A percentile compares a stretch with the other conserved stretches of the same genome.
Evolutionary conservation across 2,329 filamentous ascomycete species (phyloP).

Genomic region (Ophiostoma novo-ulmi): DNA sequence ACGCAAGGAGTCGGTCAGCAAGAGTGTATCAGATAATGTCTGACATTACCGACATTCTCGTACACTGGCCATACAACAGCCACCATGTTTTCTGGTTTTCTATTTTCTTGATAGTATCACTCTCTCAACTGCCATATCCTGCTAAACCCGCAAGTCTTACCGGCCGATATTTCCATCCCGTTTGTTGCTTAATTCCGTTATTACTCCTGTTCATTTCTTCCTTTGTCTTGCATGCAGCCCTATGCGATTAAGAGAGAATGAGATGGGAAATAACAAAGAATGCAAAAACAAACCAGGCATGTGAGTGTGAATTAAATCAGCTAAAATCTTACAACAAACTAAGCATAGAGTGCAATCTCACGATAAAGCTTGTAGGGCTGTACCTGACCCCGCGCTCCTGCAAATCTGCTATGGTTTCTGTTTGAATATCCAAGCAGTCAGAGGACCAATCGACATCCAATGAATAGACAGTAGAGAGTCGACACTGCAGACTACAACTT

Average conservation of each 20-base stretch:
- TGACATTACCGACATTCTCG: not conserved
- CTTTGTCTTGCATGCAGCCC: not conserved
- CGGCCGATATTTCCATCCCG: not conserved
- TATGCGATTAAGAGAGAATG: not conserved
- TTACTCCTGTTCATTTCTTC: not conserved
- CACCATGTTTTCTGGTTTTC: not conserved
- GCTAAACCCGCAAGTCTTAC: not conserved
- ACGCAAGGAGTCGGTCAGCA: not conserved
- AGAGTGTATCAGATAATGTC: not conserved
- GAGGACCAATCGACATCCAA: too few species aligned
- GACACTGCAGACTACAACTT: too few species aligned
- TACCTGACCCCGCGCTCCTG: not conserved
- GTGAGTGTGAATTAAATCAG: not conserved
- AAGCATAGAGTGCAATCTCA: not conserved
- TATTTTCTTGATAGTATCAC: not conserved
- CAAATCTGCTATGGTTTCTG: not conserved
- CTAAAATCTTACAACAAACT: not conserved
- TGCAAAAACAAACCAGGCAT: not conserved
- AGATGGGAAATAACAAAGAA: not conserved
- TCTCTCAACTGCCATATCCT: not conserved
- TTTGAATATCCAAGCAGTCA: too few species aligned
- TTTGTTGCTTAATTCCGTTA: not conserved
- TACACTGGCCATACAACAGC: not conserved
- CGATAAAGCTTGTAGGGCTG: conserved; percentile 8
- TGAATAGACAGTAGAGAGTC: too few species aligned